Evolutionary conservation across 2,329 filamentous ascomycete genomes (phyloP).

Genomic region (Ampelomyces quisqualis): DNA sequence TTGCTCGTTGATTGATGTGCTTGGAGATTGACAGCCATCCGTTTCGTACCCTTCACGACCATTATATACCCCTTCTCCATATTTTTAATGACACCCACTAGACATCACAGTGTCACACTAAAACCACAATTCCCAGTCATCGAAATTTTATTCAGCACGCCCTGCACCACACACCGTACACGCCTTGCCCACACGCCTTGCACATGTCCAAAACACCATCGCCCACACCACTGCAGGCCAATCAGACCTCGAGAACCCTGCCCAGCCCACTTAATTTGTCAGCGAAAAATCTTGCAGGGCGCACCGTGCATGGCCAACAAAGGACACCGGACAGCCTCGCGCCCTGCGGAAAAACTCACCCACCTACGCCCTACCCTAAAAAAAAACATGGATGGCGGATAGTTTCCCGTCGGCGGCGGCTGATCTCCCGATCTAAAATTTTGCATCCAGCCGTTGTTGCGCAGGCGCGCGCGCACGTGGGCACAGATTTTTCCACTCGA

Average conservation of each 20-base stretch:
- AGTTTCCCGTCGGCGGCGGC: slow-evolving; percentile 14
- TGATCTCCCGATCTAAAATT: background rate
- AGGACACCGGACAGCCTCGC: background rate
- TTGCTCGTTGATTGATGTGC: slow-evolving; percentile 10
- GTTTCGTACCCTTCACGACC: slow-evolving; percentile 3
- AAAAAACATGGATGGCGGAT: background rate
- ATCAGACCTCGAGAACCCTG: slow-evolving; percentile 3
- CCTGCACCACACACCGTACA: background rate
- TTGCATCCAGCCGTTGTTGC: no score
- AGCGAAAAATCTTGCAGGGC: slow-evolving; percentile 9
- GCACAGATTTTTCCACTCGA: background rate
- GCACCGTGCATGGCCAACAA: slow-evolving; percentile 1
- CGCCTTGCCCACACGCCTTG: slow-evolving; percentile 18
- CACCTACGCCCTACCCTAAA: slow-evolving; percentile 14
- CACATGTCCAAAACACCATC: slow-evolving; percentile 3
- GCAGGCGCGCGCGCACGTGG: slow-evolving; percentile 1
- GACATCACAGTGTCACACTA: slow-evolving; percentile 13
- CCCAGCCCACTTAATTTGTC: slow-evolving; percentile 18
- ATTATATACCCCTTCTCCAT: slow-evolving; percentile 18
- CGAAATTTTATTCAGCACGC: slow-evolving; percentile 10
- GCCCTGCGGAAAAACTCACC: background rate
- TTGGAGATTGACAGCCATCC: slow-evolving; percentile 7
- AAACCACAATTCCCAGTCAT: slow-evolving; percentile 4
- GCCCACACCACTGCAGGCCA: background rate
- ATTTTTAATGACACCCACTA: slow-evolving; percentile 15